Evolutionary conservation across 371 early-diverging fungal species (phyloP).

Genomic region (Mucor ambiguus): DNA sequence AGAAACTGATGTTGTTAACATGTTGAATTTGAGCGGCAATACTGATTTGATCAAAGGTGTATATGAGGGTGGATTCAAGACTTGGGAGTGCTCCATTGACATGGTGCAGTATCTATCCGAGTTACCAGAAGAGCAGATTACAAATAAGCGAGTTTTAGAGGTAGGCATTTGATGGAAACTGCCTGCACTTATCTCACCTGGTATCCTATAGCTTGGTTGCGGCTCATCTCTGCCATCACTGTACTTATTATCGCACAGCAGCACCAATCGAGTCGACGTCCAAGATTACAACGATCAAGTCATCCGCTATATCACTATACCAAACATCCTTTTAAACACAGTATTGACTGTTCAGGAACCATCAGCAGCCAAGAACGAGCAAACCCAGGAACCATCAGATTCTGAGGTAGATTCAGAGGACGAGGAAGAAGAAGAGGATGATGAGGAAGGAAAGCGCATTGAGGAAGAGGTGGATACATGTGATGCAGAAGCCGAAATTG

Average conservation of each 20-base stretch:
- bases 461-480: conserved; percentile 47
- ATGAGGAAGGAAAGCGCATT: conserved; percentile 51
- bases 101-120: conserved; percentile 70
- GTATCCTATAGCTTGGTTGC: conserved; percentile 77
- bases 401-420: conserved; percentile 17
- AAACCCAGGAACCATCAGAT: conserved; percentile 32
- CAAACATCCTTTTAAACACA: conserved; percentile 87
- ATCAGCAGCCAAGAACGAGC: conserved; percentile 8
- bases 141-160: conserved; percentile 65
- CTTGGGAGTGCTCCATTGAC: conserved; percentile 94
- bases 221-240: conserved; percentile 89
- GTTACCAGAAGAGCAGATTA: conserved; percentile 39
- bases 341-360: conserved; percentile 40
- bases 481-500: conserved; percentile 55
- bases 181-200: background rate
- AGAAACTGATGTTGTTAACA: conserved; percentile 41
- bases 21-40: conserved; percentile 63
- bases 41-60: conserved; percentile 84
- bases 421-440: conserved; percentile 58
- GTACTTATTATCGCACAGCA: conserved; percentile 60
- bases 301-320: conserved; percentile 83
- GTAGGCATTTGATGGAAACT: conserved; percentile 28
- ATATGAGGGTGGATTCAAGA: conserved; percentile 95
- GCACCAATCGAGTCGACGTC: conserved; percentile 71
- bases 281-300: conserved; percentile 94